A percentile compares a stretch with the other conserved stretches of the same genome.
Evolutionary conservation across 2,329 filamentous ascomycete genomes (phyloP).

Genomic region (Xylaria hypoxylon): DNA sequence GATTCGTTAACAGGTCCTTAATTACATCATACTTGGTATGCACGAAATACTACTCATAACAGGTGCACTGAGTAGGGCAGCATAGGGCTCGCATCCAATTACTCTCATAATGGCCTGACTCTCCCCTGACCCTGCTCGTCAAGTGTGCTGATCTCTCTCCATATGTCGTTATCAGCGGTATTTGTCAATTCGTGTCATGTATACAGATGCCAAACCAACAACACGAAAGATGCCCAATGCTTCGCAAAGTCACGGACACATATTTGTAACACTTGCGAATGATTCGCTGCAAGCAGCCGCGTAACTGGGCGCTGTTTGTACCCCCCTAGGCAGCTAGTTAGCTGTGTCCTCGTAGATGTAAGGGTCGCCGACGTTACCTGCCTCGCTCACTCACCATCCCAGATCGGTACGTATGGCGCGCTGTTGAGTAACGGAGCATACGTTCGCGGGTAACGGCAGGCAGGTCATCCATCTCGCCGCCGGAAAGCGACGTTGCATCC

Average conservation of each 20-base stretch:
- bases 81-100: conserved; percentile 13
- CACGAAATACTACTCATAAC: not conserved
- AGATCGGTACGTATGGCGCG: not conserved
- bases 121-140: too few species aligned
- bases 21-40: not conserved
- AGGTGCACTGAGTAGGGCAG: not conserved
- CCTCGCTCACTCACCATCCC: not conserved
- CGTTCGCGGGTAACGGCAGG: conserved; percentile 2
- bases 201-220: conserved; percentile 1
- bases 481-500: conserved; percentile 28
- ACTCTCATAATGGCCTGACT: not conserved
- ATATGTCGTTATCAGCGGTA: conserved; percentile 10
- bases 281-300: conserved; percentile 7
- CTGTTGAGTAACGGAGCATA: conserved; percentile 12
- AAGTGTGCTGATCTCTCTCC: not conserved
- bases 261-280: not conserved
- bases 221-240: not conserved
- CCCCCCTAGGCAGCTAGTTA: not conserved
- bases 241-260: not conserved
- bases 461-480: conserved; percentile 15
- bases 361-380: not conserved
- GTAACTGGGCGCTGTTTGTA: not conserved
- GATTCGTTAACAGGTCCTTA: not conserved
- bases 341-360: conserved; percentile 8
- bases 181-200: not conserved